These are phyloP conservation scores for Maudiozyma barnettii DNA, from an alignment of 805 yeast genomes.

Conservation along the genomic window DNA sequence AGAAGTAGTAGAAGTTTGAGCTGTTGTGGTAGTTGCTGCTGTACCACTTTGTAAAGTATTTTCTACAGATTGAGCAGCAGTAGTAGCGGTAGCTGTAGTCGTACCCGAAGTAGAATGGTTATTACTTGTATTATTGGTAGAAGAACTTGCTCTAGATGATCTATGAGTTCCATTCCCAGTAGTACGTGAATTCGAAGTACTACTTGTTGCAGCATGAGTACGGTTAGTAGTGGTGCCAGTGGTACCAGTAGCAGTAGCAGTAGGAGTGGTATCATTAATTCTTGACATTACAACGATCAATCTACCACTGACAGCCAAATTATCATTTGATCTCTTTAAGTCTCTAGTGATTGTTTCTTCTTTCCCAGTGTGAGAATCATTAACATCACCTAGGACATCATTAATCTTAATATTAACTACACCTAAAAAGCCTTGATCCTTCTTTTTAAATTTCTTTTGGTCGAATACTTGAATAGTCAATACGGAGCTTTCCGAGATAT, in stretches of 20 bases:
- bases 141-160: neutral
- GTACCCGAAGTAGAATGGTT: neutral
- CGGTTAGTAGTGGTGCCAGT: constrained; percentile 5
- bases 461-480: constrained; percentile 91
- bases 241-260: neutral
- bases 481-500: constrained; percentile 69
- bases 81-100: constrained; percentile 2
- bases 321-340: constrained; percentile 83
- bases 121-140: constrained; percentile 6
- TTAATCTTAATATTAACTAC: constrained; percentile 87
- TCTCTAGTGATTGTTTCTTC: constrained; percentile 91
- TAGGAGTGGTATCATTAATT: constrained; percentile 10
- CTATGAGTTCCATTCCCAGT: constrained; percentile 17
- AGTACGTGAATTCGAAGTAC: neutral
- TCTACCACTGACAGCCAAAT: constrained; percentile 87
- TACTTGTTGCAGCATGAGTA: constrained; percentile 1
- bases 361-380: constrained; percentile 36
- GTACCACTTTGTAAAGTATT: constrained; percentile 22
- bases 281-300: constrained; percentile 63
- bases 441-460: constrained; percentile 93
- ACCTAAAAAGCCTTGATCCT: constrained; percentile 96
- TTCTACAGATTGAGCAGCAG: constrained; percentile 24
- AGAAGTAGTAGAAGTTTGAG: constrained; percentile 7
- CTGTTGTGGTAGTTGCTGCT: constrained; percentile 7
- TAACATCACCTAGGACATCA: constrained; percentile 57